Conservation (phyloP, 2,329 filamentous ascomycete genomes). For the Aspergillus pseudoglaucus region DNA sequence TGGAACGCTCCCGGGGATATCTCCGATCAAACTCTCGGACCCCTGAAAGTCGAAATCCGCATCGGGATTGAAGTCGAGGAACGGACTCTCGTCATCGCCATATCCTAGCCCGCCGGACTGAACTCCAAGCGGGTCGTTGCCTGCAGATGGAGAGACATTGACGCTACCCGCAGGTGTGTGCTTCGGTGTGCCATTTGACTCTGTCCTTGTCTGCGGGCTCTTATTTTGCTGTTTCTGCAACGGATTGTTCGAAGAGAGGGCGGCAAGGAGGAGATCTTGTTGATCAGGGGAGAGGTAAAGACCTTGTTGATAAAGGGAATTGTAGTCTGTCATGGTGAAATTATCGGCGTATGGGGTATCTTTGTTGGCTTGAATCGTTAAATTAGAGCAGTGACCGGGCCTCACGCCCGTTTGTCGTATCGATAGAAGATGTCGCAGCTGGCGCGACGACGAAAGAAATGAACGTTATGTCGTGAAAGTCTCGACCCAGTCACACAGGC, state of each 20-base stretch:
- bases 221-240: slow-evolving; percentile 24
- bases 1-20: slow-evolving; percentile 50
- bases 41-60: slow-evolving; percentile 65
- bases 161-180: slow-evolving; percentile 42
- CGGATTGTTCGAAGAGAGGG: slow-evolving; percentile 64
- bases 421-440: slow-evolving; percentile 2
- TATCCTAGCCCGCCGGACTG: slow-evolving; percentile 46
- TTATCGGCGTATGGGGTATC: not conserved
- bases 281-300: slow-evolving; percentile 70
- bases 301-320: slow-evolving; percentile 42
- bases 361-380: not conserved
- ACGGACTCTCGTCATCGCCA: slow-evolving; percentile 64
- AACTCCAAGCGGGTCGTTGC: slow-evolving; percentile 27
- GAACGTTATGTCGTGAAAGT: no score
- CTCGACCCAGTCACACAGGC: no score
- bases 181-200: slow-evolving; percentile 24
- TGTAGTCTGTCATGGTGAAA: slow-evolving; percentile 31
- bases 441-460: no score
- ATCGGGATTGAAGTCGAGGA: slow-evolving; percentile 73
- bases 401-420: slow-evolving; percentile 27
- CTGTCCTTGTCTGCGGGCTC: slow-evolving; percentile 16
- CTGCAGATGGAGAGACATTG: slow-evolving; percentile 24
- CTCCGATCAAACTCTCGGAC: slow-evolving; percentile 66
- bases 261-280: slow-evolving; percentile 68
- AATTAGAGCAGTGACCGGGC: slow-evolving; percentile 19